Base-by-base conservation (phyloP, 2,329 filamentous ascomycete species). In the Fusarium graminum region DNA sequence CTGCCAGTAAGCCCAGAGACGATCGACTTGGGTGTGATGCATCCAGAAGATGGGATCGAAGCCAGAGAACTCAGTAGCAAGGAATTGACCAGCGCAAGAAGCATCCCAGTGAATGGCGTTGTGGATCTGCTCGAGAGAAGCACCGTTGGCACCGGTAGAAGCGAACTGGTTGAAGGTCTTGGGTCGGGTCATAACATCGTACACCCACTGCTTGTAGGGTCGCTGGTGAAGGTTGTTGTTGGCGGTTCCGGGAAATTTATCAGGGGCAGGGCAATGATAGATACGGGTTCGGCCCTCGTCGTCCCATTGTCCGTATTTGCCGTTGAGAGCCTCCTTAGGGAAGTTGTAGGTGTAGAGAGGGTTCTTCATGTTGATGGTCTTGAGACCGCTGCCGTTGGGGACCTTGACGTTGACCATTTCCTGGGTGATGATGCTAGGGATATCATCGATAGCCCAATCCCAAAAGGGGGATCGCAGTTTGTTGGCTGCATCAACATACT, bases 21-120 rank as follows among this genome's bases (percentile, higher is more conserved):
- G 84, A 70, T 91, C 88, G 52, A 91, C 82, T 68, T 91, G 87
- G 71, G 81, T 76, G 76, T 84, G 83, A 60, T 84, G 82, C 26
- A 84, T 72, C 80, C 71, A 80, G 78, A 83, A 84, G 26, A 83
- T 65, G 12, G 80, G 78, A 40, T 83, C 81, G 61, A 81, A 83
- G n/a, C 74, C 80, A 3, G 80, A 75, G 55, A 79, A 79, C n/a
- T 74, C 74, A 10, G 80, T 68, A 26, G 73, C 63, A 6, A 80
- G 61, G 69, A 83, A 82, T 61, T 82, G 75, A 6, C 75, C 75
- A n/a, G 76, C 79, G 50, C 81, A 77, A n/a, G 67, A 74, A 30
- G 70, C 76, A 59, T 80, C 78, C 74, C 77, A 78, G 66, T 83
- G 80, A 32, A 83, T 72, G 43, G 62, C 66, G 54, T 81, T 80